phyloP scores from a whole-genome alignment of 2,329 filamentous ascomycete species.

The Epicoccum nigrum region DNA sequence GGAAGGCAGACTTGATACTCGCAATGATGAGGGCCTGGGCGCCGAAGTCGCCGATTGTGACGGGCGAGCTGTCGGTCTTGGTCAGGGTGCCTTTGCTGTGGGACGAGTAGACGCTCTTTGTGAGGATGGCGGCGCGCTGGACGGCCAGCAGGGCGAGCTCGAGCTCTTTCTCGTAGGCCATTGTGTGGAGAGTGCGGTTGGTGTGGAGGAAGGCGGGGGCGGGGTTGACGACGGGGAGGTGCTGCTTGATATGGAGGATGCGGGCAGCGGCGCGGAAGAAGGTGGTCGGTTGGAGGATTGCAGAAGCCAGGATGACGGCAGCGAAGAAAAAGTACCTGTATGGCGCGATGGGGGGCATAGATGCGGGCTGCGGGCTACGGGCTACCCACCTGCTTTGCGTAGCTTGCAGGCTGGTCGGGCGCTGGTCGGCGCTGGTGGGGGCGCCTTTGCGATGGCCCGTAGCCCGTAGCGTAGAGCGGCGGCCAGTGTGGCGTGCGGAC shows the following conservation, averaged over 20 bases:
- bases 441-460: constrained; percentile 2
- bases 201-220: constrained; percentile 16
- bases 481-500: constrained; percentile 24
- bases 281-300: constrained; percentile 35
- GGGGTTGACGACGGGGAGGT: constrained; percentile 34
- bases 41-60: constrained; percentile 97
- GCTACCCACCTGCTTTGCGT: no score
- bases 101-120: constrained; percentile 79
- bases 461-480: background rate
- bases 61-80: constrained; percentile 94
- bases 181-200: constrained; percentile 35
- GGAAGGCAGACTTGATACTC: constrained; percentile 88
- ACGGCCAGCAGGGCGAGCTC: constrained; percentile 86
- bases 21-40: constrained; percentile 95
- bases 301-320: constrained; percentile 42
- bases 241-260: constrained; percentile 39
- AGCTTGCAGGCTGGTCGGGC: constrained; percentile 17
- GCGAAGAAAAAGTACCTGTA: constrained; percentile 40
- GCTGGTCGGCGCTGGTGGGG: constrained; percentile 28
- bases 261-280: constrained; percentile 38
- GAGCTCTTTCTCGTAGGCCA: constrained; percentile 75
- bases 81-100: constrained; percentile 93
- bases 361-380: constrained; percentile 14
- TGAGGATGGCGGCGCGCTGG: constrained; percentile 78
- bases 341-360: constrained; percentile 35